A percentile compares a stretch with the other conserved stretches of the same genome.
These are phyloP conservation scores for Blastocystis sp. DNA, from an alignment of 352 stramenopile genomes.

Conservation along the genomic window DNA sequence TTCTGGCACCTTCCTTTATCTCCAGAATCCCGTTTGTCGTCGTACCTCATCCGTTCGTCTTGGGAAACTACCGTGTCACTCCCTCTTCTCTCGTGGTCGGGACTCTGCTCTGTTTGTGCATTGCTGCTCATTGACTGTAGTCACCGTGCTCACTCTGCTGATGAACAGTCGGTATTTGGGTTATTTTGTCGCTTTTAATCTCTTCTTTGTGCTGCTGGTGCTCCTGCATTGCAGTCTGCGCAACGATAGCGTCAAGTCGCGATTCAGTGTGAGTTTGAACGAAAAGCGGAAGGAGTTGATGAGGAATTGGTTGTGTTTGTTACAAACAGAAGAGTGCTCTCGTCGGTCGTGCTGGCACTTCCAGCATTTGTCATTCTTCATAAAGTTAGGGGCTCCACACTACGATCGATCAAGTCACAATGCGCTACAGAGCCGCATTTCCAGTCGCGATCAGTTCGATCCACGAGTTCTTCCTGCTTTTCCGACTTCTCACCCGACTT, in stretches of 20 bases:
- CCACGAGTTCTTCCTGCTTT: neutral
- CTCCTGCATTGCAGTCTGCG: neutral
- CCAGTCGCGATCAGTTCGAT: constrained; percentile 9
- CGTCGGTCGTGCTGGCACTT: constrained; percentile 53
- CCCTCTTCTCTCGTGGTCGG: constrained; percentile 5
- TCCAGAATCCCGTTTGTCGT: constrained; percentile 32
- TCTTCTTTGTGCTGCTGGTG: constrained; percentile 36
- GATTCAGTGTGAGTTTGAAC: neutral
- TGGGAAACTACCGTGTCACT: constrained; percentile 23
- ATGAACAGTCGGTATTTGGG: neutral
- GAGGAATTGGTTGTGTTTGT: neutral
- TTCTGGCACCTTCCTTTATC: neutral
- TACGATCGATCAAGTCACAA: neutral
- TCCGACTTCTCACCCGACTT: neutral
- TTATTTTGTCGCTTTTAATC: constrained; percentile 9
- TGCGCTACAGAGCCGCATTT: constrained; percentile 9
- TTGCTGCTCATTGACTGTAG: neutral
- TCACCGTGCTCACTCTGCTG: neutral
- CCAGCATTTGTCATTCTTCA: constrained; percentile 47
- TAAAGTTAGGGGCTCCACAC: constrained; percentile 44
- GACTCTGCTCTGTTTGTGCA: neutral
- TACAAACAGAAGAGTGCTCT: neutral
- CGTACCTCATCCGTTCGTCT: constrained; percentile 31
- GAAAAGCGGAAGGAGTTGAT: constrained; percentile 15
- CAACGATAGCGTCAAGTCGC: constrained; percentile 38